Evolutionary conservation across 2,329 filamentous ascomycete species (phyloP).

Genomic region (Xylaria sp.): DNA sequence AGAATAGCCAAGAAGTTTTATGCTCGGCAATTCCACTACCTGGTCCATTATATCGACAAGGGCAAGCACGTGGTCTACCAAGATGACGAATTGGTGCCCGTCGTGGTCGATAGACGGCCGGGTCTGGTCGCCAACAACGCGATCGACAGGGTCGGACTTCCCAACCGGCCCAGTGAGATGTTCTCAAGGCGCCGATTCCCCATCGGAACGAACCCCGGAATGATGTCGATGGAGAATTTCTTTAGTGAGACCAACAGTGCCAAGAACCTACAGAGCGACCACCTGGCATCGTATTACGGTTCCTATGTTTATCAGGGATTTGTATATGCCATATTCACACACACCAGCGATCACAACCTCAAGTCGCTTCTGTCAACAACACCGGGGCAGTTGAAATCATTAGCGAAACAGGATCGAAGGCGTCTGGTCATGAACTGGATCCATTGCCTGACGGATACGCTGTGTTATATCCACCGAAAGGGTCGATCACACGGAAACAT

Average conservation of each 20-base stretch:
- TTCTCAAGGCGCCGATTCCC: constrained; percentile 68
- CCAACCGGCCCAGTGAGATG: constrained; percentile 65
- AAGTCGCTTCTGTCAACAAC: constrained; percentile 73
- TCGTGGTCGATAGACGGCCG: constrained; percentile 69
- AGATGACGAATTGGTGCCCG: constrained; percentile 73
- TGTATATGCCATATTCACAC: constrained; percentile 74
- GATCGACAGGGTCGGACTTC: constrained; percentile 70
- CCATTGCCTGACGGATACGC: constrained; percentile 74
- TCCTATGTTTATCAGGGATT: constrained; percentile 73
- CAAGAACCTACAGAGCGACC: constrained; percentile 69
- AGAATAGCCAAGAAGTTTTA: constrained; percentile 75
- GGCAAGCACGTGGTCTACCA: constrained; percentile 72
- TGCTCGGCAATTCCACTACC: constrained; percentile 74
- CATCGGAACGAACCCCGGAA: constrained; percentile 57
- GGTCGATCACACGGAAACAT: constrained; percentile 74
- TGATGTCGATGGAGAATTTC: constrained; percentile 64
- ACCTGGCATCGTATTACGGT: constrained; percentile 76
- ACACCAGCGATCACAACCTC: constrained; percentile 72
- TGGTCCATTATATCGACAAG: constrained; percentile 70
- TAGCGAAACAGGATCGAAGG: constrained; percentile 69
- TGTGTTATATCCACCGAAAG: constrained; percentile 73
- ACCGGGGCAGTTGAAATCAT: constrained; percentile 68
- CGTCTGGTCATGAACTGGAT: constrained; percentile 76
- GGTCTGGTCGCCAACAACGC: constrained; percentile 50
- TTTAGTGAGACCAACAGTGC: constrained; percentile 68